These are phyloP conservation scores for Scedosporium boydii DNA, from an alignment of 2,329 filamentous ascomycete species.

Conservation along the genomic window DNA sequence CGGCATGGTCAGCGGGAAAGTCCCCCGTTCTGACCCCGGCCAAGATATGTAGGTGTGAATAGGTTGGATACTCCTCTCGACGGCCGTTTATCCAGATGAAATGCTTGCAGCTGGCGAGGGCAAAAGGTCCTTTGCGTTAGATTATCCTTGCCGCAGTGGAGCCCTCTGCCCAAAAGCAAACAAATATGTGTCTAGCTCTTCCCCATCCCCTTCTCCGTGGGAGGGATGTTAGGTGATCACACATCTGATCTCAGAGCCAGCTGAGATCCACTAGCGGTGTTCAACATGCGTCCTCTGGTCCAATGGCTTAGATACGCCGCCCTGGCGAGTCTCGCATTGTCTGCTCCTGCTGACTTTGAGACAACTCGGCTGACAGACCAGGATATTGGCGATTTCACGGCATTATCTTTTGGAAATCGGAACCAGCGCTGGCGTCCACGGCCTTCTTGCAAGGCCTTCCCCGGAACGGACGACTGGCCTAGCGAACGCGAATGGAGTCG, in stretches of 20 bases:
- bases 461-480: slow-evolving; percentile 20
- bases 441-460: slow-evolving; percentile 18
- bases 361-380: background rate
- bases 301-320: background rate
- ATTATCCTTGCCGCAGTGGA: background rate
- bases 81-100: background rate
- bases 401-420: background rate
- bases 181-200: no score
- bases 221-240: no score
- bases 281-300: background rate
- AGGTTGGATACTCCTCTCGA: background rate
- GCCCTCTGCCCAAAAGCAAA: background rate
- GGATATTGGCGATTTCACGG: background rate
- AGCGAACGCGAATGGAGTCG: slow-evolving; percentile 17
- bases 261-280: background rate
- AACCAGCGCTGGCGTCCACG: background rate
- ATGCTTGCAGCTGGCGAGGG: background rate
- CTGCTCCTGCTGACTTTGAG: background rate
- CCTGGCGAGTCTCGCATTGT: background rate
- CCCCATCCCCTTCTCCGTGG: no score
- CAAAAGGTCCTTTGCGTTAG: no score
- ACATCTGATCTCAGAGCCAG: background rate
- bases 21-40: background rate
- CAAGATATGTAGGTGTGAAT: background rate
- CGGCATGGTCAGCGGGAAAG: background rate